Conservation (phyloP, 768 basidiomycete species). For the Psilocybe subaeruginosa region DNA sequence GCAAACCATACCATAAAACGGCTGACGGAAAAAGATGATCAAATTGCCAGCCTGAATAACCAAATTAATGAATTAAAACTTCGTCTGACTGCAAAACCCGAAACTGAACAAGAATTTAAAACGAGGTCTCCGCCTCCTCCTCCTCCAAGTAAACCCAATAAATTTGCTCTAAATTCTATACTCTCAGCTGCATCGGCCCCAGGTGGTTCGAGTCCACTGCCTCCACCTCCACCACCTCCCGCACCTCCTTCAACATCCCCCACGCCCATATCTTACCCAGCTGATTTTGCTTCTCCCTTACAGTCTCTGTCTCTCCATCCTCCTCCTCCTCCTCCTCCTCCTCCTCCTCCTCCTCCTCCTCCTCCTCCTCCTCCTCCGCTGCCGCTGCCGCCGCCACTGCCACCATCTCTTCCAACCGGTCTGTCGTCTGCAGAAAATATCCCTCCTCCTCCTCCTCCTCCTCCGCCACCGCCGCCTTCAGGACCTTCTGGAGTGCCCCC, state of each 20-base stretch:
- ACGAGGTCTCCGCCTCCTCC: conserved; percentile 66
- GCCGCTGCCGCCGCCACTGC: conserved; percentile 33
- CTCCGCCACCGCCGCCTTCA: conserved; percentile 22
- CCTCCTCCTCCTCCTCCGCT: conserved; percentile 56
- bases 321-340: conserved; percentile 22
- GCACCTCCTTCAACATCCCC: conserved; percentile 51
- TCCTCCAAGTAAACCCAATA: conserved; percentile 39
- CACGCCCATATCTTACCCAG: conserved; percentile 42
- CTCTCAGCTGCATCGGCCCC: conserved; percentile 45
- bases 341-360: conserved; percentile 44
- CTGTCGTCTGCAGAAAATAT: background rate
- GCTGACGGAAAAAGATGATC: conserved; percentile 67
- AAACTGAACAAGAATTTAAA: conserved; percentile 76
- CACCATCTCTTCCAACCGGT: conserved; percentile 47
- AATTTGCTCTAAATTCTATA: conserved; percentile 11
- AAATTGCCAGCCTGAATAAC: conserved; percentile 53
- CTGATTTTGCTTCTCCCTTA: conserved; percentile 32
- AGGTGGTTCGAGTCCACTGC: conserved; percentile 22
- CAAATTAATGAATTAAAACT: conserved; percentile 55
- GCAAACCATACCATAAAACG: conserved; percentile 73
- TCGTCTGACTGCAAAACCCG: conserved; percentile 53
- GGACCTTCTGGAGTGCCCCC: conserved; percentile 23
- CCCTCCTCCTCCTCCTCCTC: conserved; percentile 23
- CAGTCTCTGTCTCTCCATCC: background rate
- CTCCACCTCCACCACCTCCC: conserved; percentile 24